Base-by-base conservation (phyloP, 108 stramenopile species). In the Nannochloropsis gaditana region DNA sequence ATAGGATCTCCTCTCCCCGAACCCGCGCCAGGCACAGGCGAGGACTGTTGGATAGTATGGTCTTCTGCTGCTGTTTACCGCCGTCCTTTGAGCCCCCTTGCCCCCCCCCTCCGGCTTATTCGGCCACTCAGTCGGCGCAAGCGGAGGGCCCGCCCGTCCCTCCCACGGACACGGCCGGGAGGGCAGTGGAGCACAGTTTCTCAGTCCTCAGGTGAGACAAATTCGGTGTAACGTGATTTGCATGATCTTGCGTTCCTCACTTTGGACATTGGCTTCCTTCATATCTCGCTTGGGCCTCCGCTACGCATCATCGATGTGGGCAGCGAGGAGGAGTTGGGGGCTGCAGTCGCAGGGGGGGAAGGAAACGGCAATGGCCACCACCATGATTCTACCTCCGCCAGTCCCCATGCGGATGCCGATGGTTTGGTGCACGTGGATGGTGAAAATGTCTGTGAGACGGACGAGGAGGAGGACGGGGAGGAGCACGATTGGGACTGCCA, bases 311-410 rank as follows among this genome's bases (percentile, higher is more conserved):
- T 15, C 15, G 19, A n/a, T n/a, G 19, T n/a, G 59, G 15, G 59
- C 59, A 73, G 59, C n/a, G 59, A 73, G 19, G 59, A 73, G n/a
- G 59, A 73, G n/a, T n/a, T 73, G 59, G 59, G n/a, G 59, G 59
- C 59, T n/a, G n/a, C n/a, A 4, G 59, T 73, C 59, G 59, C 59
- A 73, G 59, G n/a, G n/a, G 59, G 59, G 19, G 59, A 73, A 73
- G 59, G n/a, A n/a, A 73, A 73, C 59, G 59, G 59, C 59, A 73
- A 4, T n/a, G 59, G 8, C 59, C 59, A n/a, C 59, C 59, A 73
- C 59, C 59, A 73, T n/a, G 3, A 31, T 3, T n/a, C 59, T 73
- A 73, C 59, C 19, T 15, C 59, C 59, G 59, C 59, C 59, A n/a
- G 2, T 73, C 19, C 59, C 59, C 59, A 15, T 8, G 5, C 59